phyloP scores from a whole-genome alignment of 192 early-diverging fungal genomes.

The Cetraspora pellucida region DNA sequence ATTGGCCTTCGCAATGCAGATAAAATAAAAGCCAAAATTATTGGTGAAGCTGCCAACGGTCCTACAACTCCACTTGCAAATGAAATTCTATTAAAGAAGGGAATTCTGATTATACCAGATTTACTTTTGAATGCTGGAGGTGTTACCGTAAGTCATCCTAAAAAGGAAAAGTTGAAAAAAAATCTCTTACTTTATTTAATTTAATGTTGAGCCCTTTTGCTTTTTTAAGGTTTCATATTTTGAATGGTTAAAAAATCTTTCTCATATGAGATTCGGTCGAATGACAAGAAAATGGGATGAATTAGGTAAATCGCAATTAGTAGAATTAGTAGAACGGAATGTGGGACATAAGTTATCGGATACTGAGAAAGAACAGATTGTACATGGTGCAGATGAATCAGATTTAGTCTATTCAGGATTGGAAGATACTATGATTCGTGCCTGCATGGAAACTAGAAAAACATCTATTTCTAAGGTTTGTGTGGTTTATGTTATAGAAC shows the following conservation, averaged over 20 bases:
- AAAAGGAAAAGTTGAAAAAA: not conserved
- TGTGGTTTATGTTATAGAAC: not conserved
- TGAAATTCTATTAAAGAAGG: conserved; percentile 62
- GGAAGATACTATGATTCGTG: conserved; percentile 85
- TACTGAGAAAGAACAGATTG: conserved; percentile 71
- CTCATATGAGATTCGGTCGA: conserved; percentile 82
- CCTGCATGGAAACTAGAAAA: conserved; percentile 71
- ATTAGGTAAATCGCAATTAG: conserved; percentile 67
- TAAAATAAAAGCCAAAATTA: conserved; percentile 75
- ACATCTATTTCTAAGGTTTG: conserved; percentile 60
- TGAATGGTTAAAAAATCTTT: conserved; percentile 86
- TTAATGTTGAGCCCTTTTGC: not conserved
- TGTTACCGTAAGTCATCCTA: conserved; percentile 78
- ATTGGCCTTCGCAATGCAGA: conserved; percentile 73
- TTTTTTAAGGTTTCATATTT: conserved; percentile 32
- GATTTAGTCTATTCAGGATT: conserved; percentile 85
- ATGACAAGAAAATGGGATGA: conserved; percentile 88
- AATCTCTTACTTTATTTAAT: not conserved
- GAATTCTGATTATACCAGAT: conserved; percentile 72
- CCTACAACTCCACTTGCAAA: conserved; percentile 76
- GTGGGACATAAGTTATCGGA: conserved; percentile 74
- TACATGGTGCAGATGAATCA: conserved; percentile 82
- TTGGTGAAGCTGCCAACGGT: conserved; percentile 84
- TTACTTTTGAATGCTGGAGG: conserved; percentile 81
- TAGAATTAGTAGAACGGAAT: conserved; percentile 72